Evolutionary conservation across 2,329 filamentous ascomycete species (phyloP).

Genomic region (Beauveria sp.): DNA sequence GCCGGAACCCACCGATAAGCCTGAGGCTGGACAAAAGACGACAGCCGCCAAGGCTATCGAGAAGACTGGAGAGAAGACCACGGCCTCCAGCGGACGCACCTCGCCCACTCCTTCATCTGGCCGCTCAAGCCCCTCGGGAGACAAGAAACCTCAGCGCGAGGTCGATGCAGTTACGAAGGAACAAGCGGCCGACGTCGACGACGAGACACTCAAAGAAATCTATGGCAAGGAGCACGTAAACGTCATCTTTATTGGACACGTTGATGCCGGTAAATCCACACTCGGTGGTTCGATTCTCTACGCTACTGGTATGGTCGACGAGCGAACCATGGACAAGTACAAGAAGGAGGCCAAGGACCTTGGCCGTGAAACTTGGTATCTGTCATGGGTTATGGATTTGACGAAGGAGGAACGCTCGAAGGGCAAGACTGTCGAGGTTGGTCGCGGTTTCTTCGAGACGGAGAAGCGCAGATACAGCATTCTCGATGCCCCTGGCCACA

Average conservation of each 20-base stretch:
- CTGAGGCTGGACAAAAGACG: constrained; percentile 75
- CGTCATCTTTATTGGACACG: constrained; percentile 96
- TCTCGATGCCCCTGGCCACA: constrained; percentile 92
- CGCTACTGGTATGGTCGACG: constrained; percentile 97
- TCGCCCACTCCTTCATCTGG: constrained; percentile 80
- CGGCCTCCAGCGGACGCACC: constrained; percentile 54
- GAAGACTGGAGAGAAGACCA: constrained; percentile 66
- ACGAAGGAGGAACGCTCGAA: constrained; percentile 94
- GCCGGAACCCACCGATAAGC: constrained; percentile 38
- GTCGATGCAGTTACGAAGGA: constrained; percentile 80
- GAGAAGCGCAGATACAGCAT: constrained; percentile 95
- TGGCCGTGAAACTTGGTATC: constrained; percentile 95
- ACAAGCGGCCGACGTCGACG: constrained; percentile 65
- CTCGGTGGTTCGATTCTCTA: constrained; percentile 90
- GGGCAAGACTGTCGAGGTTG: constrained; percentile 97
- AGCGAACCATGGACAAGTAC: constrained; percentile 97
- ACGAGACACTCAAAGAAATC: constrained; percentile 78
- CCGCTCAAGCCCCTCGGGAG: constrained; percentile 67
- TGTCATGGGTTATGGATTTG: constrained; percentile 96
- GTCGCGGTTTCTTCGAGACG: constrained; percentile 92
- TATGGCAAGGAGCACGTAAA: constrained; percentile 93
- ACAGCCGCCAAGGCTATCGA: constrained; percentile 83
- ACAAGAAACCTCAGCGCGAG: constrained; percentile 52
- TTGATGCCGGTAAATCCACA: constrained; percentile 96
- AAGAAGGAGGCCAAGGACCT: constrained; percentile 94